These are phyloP conservation scores for Suhomyces yuchorum DNA, from an alignment of 1,139 yeast genomes.

Conservation along the genomic window DNA sequence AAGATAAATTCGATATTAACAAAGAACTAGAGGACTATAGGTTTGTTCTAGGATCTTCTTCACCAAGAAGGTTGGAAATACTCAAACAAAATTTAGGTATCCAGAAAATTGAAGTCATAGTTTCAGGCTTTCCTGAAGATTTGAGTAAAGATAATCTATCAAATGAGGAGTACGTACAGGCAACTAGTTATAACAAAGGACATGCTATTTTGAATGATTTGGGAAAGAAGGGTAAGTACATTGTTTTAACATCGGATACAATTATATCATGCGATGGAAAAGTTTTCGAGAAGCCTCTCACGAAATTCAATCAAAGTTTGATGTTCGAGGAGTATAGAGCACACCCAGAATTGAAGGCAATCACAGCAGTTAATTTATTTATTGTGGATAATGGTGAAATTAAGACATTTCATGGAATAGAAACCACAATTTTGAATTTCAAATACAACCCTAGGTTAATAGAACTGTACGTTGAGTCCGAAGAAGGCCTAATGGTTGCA, in stretches of 20 bases:
- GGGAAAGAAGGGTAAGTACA: conserved; percentile 13
- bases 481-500: conserved; percentile 81
- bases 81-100: conserved; percentile 63
- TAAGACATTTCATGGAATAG: conserved; percentile 16
- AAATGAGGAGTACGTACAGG: conserved; percentile 63
- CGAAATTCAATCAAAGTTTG: conserved; percentile 39
- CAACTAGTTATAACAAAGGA: conserved; percentile 67
- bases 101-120: conserved; percentile 44
- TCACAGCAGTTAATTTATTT: conserved; percentile 66
- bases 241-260: conserved; percentile 83
- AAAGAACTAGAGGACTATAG: conserved; percentile 27
- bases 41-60: conserved; percentile 76
- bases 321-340: conserved; percentile 52
- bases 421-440: conserved; percentile 32
- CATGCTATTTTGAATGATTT: conserved; percentile 29
- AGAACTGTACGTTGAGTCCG: conserved; percentile 60
- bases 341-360: conserved; percentile 54
- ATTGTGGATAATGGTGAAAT: conserved; percentile 32
- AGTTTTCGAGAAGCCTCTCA: conserved; percentile 77
- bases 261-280: conserved; percentile 62
- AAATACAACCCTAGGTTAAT: conserved; percentile 56
- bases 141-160: conserved; percentile 54
- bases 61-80: conserved; percentile 78
- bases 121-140: conserved; percentile 74
- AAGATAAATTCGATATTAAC: conserved; percentile 19